These are phyloP conservation scores for Pichia sp. DNA, from an alignment of 1,139 yeast genomes.

Conservation along the genomic window DNA sequence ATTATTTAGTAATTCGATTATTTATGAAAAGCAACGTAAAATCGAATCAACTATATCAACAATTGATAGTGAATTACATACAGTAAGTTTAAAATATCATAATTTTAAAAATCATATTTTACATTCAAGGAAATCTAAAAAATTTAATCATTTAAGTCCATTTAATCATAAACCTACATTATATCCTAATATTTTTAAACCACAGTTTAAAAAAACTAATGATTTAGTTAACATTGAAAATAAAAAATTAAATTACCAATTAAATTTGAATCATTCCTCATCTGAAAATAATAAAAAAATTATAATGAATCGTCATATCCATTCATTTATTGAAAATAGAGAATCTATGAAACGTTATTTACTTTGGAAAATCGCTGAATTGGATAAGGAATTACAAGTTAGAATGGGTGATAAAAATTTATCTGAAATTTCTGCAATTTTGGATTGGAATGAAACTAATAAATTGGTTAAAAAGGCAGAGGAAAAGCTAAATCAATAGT, in stretches of 20 bases:
- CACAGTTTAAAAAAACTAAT: slow-evolving; percentile 1
- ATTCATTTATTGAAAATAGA: slow-evolving; percentile 8
- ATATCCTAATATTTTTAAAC: neutral
- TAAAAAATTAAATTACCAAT: neutral
- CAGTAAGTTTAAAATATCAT: neutral
- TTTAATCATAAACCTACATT: slow-evolving; percentile 2
- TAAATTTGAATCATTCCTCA: neutral
- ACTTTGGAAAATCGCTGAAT: neutral
- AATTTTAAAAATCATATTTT: neutral
- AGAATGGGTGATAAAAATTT: neutral
- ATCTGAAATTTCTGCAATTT: neutral
- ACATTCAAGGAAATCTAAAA: too few relatives aligned
- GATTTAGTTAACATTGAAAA: neutral
- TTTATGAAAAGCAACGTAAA: neutral
- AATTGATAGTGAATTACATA: slow-evolving; percentile 4
- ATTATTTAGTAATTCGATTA: neutral
- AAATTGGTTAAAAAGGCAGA: neutral
- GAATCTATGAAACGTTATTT: slow-evolving; percentile 3
- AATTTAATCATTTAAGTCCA: too few relatives aligned
- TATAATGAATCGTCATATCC: neutral
- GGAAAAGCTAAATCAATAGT: neutral
- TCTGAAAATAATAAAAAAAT: neutral
- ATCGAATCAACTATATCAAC: slow-evolving; percentile 1
- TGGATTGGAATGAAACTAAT: slow-evolving; percentile 5
- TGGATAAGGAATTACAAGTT: slow-evolving; percentile 4